A percentile compares a stretch with the other conserved stretches of the same genome.
These are phyloP conservation scores for Trichoderma semiorbis DNA, from an alignment of 2,329 filamentous ascomycete species.

Conservation along the genomic window DNA sequence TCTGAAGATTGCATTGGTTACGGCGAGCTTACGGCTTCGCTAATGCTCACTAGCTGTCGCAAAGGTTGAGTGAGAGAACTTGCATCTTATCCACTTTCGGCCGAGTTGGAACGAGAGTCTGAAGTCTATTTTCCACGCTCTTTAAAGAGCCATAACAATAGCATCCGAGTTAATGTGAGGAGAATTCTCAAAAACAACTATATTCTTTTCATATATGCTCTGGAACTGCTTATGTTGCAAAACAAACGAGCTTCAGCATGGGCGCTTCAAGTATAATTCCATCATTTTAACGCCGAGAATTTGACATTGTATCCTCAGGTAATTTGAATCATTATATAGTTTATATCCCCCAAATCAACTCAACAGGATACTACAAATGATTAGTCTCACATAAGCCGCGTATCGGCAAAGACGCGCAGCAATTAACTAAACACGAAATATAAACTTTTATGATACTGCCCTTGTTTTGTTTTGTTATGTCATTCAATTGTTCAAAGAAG, in stretches of 20 bases:
- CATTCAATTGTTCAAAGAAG: neutral
- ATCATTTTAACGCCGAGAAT: neutral
- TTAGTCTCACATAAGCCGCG: neutral
- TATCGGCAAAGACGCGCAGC: neutral
- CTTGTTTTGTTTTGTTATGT: neutral
- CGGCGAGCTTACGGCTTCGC: neutral
- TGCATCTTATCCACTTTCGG: neutral
- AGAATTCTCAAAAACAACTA: neutral
- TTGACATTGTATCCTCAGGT: neutral
- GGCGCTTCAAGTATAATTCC: neutral
- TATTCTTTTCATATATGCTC: neutral
- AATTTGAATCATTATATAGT: neutral
- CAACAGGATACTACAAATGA: neutral
- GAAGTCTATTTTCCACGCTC: neutral
- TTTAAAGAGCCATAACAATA: neutral
- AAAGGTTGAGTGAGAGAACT: neutral
- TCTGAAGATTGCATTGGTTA: neutral
- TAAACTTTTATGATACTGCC: neutral
- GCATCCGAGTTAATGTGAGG: neutral
- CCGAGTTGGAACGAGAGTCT: neutral
- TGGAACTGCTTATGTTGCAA: neutral
- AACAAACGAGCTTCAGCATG: neutral
- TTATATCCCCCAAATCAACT: neutral
- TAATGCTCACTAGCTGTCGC: neutral
- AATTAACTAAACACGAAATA: neutral